Evolutionary conservation across 2,329 filamentous ascomycete genomes (phyloP), one percentile per base, ranked within the genome.

Genomic region (Cladorrhinum sp.): DNA sequence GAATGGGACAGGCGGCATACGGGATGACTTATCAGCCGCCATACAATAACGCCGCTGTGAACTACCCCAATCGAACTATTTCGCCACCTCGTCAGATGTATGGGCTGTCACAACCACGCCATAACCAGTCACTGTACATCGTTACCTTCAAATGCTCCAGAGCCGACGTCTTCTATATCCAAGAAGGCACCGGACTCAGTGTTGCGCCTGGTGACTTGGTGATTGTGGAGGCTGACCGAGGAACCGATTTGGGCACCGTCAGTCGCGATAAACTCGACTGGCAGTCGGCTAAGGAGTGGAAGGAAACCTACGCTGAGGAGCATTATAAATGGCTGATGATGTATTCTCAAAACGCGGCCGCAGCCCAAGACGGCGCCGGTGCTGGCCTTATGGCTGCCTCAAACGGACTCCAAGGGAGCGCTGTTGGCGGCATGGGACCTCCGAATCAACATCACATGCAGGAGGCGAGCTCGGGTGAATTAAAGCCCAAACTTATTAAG

Each of bases 261-360:
- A 90, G 91, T 57, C 87, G 90, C 67, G 90, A 92, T 65, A 93
- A 96, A 68, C 87, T 98, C 42, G 90, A 92, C 64, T 92, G 92
- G 83, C 88, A 92, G 66, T 86, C 89, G 56, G 95, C 95, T 8
- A 93, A 95, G 70, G 89, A 95, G 53, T 79, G 92, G 66, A 96
- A 97, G 74, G 91, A 96, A 68, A 88, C 95, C 68, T 96, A 94
- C 67, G 90, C 90, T 1, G 92, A 97, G 73, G 92, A 98, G 73
- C 95, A 99, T 73, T 97, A 96, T 77, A 93, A 92, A 71, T 98
- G 94, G 91, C 82, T 99, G 57, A 96, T 98, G 90, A 95, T 98
- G 90, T 99, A 97, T 74, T 96, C 92, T 1, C 88, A 92, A 73
- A 90, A 86, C 71, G 91, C 85, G 7, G 83, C 83, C 36, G 83